These are phyloP conservation scores for Aspergillus clavatus DNA, from an alignment of 2,329 filamentous ascomycete genomes.

Conservation along the genomic window DNA sequence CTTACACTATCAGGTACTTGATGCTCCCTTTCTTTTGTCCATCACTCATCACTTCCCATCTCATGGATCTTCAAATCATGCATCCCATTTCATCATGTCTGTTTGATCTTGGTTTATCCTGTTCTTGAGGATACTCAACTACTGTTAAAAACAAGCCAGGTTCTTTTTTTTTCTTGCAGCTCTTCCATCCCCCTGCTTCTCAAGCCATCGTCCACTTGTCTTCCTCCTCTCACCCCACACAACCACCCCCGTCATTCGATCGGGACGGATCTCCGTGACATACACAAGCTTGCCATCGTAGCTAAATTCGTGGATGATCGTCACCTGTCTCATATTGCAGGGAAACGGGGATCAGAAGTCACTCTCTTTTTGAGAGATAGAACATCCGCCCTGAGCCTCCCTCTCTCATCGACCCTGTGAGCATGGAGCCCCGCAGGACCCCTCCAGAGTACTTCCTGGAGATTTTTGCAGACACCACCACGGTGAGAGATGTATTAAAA, in stretches of 20 bases:
- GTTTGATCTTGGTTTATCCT: background rate
- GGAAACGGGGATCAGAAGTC: too few species aligned
- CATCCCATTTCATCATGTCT: background rate
- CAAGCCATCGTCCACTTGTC: constrained; percentile 2
- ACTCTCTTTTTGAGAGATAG: background rate
- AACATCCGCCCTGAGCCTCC: background rate
- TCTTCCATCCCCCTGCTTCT: constrained; percentile 1
- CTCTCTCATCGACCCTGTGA: constrained; percentile 11
- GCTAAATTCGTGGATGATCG: constrained; percentile 13
- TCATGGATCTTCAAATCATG: background rate
- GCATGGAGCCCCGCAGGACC: constrained; percentile 59
- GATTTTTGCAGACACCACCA: constrained; percentile 84
- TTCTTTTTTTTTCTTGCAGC: too few species aligned
- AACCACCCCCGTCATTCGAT: constrained; percentile 10
- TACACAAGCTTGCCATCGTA: constrained; percentile 13
- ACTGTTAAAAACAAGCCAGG: background rate
- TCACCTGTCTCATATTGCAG: background rate
- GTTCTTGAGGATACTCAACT: background rate
- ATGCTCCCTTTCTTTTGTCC: too few species aligned
- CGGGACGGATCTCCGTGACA: constrained; percentile 8
- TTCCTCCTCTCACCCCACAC: constrained; percentile 3
- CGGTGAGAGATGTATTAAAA: constrained; percentile 88
- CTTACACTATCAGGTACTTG: too few species aligned
- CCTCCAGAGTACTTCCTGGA: constrained; percentile 90
- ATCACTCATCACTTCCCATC: too few species aligned